phyloP scores from a whole-genome alignment of 371 early-diverging fungal species.

The Dinochytrium kinnereticum region DNA sequence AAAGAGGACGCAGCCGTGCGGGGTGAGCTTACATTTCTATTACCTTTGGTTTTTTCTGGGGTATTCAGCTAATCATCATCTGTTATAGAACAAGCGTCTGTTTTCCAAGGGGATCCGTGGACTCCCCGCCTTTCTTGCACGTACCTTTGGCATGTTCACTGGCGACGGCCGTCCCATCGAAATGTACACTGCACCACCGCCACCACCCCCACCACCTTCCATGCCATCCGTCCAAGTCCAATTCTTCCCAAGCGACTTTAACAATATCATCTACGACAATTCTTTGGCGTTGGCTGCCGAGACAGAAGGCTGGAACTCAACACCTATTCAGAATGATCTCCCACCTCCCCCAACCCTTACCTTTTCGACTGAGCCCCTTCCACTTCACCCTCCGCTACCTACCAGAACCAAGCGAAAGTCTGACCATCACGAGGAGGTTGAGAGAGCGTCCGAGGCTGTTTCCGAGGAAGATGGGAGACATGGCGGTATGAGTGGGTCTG shows the following conservation, averaged over 20 bases:
- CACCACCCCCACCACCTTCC: not conserved
- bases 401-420: too few species aligned
- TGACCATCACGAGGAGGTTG: too few species aligned
- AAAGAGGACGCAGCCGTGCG: constrained; percentile 14
- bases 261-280: not conserved
- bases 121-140: constrained; percentile 19
- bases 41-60: not conserved
- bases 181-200: constrained; percentile 12
- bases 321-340: too few species aligned
- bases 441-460: too few species aligned
- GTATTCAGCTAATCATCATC: not conserved
- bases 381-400: too few species aligned
- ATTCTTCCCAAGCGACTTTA: not conserved
- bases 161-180: constrained; percentile 10
- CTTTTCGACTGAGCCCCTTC: too few species aligned
- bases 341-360: too few species aligned
- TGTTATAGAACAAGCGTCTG: constrained; percentile 14
- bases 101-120: constrained; percentile 21
- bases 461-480: too few species aligned
- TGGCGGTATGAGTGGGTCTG: too few species aligned
- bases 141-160: constrained; percentile 13
- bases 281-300: constrained; percentile 8
- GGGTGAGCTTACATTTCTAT: not conserved
- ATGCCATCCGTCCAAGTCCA: not conserved
- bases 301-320: not conserved